These are phyloP conservation scores for Wickerhamomyces sydowiorum DNA, from an alignment of 805 yeast species.

Conservation along the genomic window DNA sequence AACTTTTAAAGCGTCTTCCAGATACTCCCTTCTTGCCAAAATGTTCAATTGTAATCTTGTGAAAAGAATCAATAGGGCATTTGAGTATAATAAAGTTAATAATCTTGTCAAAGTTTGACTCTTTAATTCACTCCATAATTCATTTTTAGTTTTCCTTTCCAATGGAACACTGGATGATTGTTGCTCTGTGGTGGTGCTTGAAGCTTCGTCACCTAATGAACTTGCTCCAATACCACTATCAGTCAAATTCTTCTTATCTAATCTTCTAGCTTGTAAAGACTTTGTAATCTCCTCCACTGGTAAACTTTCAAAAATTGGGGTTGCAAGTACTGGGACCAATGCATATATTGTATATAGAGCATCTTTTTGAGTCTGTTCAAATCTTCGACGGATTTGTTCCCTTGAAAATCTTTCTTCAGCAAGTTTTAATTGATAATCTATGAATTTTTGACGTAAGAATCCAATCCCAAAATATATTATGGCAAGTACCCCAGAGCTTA, in stretches of 20 bases:
- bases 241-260: conserved; percentile 21
- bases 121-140: conserved; percentile 83
- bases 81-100: conserved; percentile 62
- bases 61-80: conserved; percentile 65
- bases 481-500: conserved; percentile 40
- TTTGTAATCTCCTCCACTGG: conserved; percentile 72
- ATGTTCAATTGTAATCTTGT: conserved; percentile 85
- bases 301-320: conserved; percentile 53
- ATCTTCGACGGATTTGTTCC: conserved; percentile 73
- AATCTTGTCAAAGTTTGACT: conserved; percentile 67
- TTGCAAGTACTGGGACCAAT: conserved; percentile 68
- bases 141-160: conserved; percentile 42
- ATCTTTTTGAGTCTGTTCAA: conserved; percentile 88
- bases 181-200: conserved; percentile 36
- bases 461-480: conserved; percentile 37
- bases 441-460: conserved; percentile 38
- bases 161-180: conserved; percentile 12
- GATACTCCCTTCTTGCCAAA: conserved; percentile 78
- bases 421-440: conserved; percentile 44
- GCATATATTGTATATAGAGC: conserved; percentile 81
- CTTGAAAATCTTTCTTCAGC: conserved; percentile 54
- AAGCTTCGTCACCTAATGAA: conserved; percentile 30
- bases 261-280: conserved; percentile 59
- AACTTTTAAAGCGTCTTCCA: conserved; percentile 68
- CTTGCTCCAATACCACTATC: conserved; percentile 3